These are phyloP conservation scores for Dillenia turbinata DNA, from an alignment of 164 flowering plant genomes.

Conservation along the genomic window DNA sequence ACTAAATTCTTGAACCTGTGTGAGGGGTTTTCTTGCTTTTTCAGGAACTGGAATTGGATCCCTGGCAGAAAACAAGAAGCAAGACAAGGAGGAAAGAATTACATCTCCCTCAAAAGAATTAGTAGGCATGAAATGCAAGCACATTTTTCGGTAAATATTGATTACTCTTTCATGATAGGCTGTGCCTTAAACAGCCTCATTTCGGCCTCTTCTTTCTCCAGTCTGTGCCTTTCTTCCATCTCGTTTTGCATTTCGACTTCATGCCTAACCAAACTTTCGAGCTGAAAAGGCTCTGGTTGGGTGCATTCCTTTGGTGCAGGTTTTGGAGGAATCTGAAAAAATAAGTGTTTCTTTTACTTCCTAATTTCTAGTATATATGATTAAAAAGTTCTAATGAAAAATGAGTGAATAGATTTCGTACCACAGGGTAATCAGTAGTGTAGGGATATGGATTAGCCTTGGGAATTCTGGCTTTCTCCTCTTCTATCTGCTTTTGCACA, in stretches of 20 bases:
- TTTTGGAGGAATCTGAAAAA: constrained; percentile 78
- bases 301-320: constrained; percentile 89
- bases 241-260: constrained; percentile 87
- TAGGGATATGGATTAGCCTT: constrained; percentile 94
- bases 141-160: background rate
- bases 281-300: constrained; percentile 81
- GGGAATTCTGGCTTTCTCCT: constrained; percentile 74
- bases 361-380: background rate
- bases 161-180: constrained; percentile 80
- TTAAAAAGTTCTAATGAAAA: background rate
- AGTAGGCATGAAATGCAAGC: no score
- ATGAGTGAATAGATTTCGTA: constrained; percentile 14
- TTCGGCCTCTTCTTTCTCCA: constrained; percentile 68
- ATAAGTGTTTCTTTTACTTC: background rate
- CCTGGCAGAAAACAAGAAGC: constrained; percentile 29
- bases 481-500: constrained; percentile 66
- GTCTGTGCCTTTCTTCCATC: constrained; percentile 72
- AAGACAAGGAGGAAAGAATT: no score
- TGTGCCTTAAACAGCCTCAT: constrained; percentile 84
- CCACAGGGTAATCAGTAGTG: constrained; percentile 96
- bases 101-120: no score
- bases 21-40: constrained; percentile 74
- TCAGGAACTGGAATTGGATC: constrained; percentile 95
- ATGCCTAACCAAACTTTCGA: constrained; percentile 88
- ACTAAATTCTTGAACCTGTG: constrained; percentile 71